A percentile compares a stretch with the other conserved stretches of the same genome.
Conservation (phyloP, 768 basidiomycete genomes). For the Imleria badia region DNA sequence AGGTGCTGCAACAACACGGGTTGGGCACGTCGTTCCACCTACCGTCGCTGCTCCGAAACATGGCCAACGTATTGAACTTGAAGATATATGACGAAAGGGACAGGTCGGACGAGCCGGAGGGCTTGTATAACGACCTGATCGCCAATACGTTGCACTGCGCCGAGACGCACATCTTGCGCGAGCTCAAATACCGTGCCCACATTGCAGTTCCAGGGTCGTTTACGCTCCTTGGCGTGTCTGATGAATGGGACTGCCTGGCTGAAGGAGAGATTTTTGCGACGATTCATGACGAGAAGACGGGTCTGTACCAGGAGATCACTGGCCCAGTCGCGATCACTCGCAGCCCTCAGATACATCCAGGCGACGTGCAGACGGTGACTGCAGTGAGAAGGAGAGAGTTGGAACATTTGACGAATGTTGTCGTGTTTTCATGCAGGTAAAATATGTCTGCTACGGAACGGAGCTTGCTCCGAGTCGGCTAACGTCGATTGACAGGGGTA, state of each 20-base stretch:
- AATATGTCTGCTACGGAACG: background rate
- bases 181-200: constrained; percentile 51
- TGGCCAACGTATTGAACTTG: constrained; percentile 35
- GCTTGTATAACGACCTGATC: constrained; percentile 38
- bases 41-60: constrained; percentile 41
- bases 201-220: constrained; percentile 49
- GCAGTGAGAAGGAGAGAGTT: constrained; percentile 44
- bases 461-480: constrained; percentile 3
- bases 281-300: constrained; percentile 32
- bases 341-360: constrained; percentile 55
- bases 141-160: constrained; percentile 37
- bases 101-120: background rate
- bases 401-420: constrained; percentile 42
- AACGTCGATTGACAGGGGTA: constrained; percentile 32
- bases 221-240: constrained; percentile 54
- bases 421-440: constrained; percentile 53
- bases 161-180: constrained; percentile 47
- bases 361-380: constrained; percentile 41
- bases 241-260: constrained; percentile 45
- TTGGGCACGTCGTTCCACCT: constrained; percentile 47
- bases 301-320: constrained; percentile 27
- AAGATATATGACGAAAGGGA: constrained; percentile 13
- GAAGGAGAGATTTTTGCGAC: constrained; percentile 51
- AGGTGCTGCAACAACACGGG: constrained; percentile 43
- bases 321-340: constrained; percentile 47